Evolutionary conservation across 768 basidiomycete species (phyloP), one percentile per base, ranked within the genome.

Genomic region (Tulasnella sp.): DNA sequence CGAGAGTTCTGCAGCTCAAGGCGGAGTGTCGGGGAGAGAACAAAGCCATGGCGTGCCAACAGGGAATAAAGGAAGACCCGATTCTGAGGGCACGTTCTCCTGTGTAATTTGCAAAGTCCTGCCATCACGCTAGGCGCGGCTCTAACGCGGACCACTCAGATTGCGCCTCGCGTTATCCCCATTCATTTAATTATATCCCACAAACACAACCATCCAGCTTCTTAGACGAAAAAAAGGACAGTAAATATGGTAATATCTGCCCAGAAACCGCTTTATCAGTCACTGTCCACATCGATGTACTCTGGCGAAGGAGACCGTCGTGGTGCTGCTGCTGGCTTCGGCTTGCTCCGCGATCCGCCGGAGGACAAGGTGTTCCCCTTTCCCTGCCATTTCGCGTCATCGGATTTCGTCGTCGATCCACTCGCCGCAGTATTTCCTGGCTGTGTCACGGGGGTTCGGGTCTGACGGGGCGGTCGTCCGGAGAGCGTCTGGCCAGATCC

Each of bases 401-500:
- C 42, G 14, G 71, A 31, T n/a, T 52, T 46, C 0, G 42, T 46
- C 9, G 42, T 75, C 39, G 24, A 71, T 52, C 79, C 34, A 71
- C 34, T 74, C 24, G 68, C 38, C 39, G 80, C 21, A 31, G 71
- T 36, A 31, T 24, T 52, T n/a, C 38, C 36, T 19, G 56, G 24
- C 48, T 36, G 76, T 27, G 40, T 42, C 42, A 71, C 44, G 21
- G 79, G 42, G 1, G 85, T 75, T 39, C 84, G 79, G 68, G 83
- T 75, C 18, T 82, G 81, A 10, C 83, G 82, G 72, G 82, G 83
- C 9, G 87, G 81, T 31, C 91, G 88, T 3, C 92, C 92, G 40
- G 87, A 90, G 2, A 96, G 88, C 0, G 90, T 90, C 76, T 90
- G 90, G 1, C 95, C 95, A 19, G 91, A 83, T n/a, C 78, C 76